phyloP scores from a whole-genome alignment of 257 asterid species.

The Nemophila menziesii region DNA sequence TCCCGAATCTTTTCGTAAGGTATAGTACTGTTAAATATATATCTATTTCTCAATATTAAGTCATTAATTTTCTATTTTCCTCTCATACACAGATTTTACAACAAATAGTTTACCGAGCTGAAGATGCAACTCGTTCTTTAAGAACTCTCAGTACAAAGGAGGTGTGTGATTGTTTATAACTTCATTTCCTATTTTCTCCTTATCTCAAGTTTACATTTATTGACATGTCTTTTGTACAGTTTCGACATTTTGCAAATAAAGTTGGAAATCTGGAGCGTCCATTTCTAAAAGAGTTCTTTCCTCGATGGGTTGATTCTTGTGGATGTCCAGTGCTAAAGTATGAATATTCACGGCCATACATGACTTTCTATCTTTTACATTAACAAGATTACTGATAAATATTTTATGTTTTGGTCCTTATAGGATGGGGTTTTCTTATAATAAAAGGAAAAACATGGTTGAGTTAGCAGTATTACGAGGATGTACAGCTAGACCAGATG shows the following conservation, averaged over 20 bases:
- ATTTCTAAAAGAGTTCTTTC: slow-evolving; percentile 93
- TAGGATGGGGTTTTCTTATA: slow-evolving; percentile 96
- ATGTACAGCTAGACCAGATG: slow-evolving; percentile 74
- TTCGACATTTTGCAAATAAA: slow-evolving; percentile 92
- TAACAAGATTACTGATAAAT: slow-evolving; percentile 6
- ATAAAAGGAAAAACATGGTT: slow-evolving; percentile 88
- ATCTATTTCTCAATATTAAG: background rate
- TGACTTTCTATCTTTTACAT: slow-evolving; percentile 19
- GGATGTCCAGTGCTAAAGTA: slow-evolving; percentile 98
- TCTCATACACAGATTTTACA: slow-evolving; percentile 69
- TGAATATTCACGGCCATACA: slow-evolving; percentile 21
- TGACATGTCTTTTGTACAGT: slow-evolving; percentile 35
- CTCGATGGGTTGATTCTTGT: slow-evolving; percentile 99
- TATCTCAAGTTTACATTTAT: background rate
- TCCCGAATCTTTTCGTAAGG: slow-evolving; percentile 96
- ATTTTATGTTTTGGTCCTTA: slow-evolving; percentile 17
- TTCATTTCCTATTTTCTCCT: background rate
- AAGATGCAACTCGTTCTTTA: slow-evolving; percentile 46
- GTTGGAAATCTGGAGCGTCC: slow-evolving; percentile 99
- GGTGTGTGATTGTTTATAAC: slow-evolving; percentile 29
- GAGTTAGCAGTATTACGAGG: slow-evolving; percentile 90
- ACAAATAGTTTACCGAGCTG: slow-evolving; percentile 56
- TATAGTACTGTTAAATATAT: slow-evolving; percentile 16
- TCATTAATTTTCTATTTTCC: slow-evolving; percentile 5
- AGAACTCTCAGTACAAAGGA: slow-evolving; percentile 95